These are phyloP conservation scores for Diaporthe ilicicola DNA, from an alignment of 2,329 filamentous ascomycete genomes.

Conservation along the genomic window DNA sequence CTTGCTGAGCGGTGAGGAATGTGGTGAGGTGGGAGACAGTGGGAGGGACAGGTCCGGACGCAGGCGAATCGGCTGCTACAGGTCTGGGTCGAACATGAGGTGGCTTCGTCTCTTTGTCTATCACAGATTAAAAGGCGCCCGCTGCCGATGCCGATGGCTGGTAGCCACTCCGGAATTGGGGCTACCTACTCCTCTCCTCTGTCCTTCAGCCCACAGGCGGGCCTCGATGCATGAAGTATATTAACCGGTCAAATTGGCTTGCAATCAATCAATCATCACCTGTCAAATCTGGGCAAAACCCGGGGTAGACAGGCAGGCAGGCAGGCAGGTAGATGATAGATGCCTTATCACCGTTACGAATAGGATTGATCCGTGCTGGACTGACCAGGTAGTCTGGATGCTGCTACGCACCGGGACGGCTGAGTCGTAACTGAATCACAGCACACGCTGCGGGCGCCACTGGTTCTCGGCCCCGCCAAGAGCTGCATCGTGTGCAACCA, in stretches of 20 bases:
- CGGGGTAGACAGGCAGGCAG: neutral
- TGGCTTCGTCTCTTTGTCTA: neutral
- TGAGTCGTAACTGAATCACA: neutral
- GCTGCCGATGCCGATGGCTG: neutral
- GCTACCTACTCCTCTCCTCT: neutral
- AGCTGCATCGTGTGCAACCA: neutral
- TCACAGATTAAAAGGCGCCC: neutral
- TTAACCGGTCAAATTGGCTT: neutral
- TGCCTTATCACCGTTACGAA: neutral
- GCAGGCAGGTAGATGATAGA: neutral
- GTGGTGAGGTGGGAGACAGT: neutral
- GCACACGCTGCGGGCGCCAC: neutral
- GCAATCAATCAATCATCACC: neutral
- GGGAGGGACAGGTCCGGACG: neutral
- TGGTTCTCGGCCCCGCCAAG: neutral
- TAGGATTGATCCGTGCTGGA: neutral
- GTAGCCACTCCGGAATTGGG: neutral
- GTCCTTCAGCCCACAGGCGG: neutral
- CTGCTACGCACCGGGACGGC: neutral
- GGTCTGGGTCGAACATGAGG: neutral
- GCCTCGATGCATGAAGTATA: neutral
- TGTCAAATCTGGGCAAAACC: neutral
- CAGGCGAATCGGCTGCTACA: neutral
- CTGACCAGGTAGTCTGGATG: neutral
- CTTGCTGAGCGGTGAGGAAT: slow-evolving; percentile 2